Conservation (phyloP, 495 filamentous ascomycete genomes). For the Schizothecium vesticola region DNA sequence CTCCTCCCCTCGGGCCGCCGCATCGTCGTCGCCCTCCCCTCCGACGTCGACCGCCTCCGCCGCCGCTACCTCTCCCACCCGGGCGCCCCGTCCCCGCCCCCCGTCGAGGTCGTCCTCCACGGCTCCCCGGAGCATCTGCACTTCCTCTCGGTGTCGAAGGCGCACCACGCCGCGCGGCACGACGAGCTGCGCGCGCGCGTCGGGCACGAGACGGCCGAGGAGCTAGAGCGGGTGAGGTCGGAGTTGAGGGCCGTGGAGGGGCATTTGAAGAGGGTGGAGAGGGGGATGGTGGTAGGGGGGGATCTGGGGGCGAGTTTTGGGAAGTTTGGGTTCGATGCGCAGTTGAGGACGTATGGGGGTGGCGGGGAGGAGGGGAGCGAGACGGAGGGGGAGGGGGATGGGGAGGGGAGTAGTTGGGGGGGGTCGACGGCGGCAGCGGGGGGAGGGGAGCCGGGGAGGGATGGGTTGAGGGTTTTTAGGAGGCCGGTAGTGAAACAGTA, state of each 20-base stretch:
- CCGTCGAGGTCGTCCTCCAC: slow-evolving; percentile 48
- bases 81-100: slow-evolving; percentile 21
- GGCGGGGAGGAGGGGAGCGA: slow-evolving; percentile 6
- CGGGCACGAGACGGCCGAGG: slow-evolving; percentile 41
- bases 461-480: slow-evolving; percentile 46
- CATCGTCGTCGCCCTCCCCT: slow-evolving; percentile 50
- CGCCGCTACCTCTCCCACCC: slow-evolving; percentile 29
- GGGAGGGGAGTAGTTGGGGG: not conserved
- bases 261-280: slow-evolving; percentile 47
- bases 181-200: slow-evolving; percentile 39
- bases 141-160: slow-evolving; percentile 42
- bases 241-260: slow-evolving; percentile 44
- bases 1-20: slow-evolving; percentile 48
- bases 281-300: slow-evolving; percentile 38
- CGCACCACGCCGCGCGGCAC: slow-evolving; percentile 43
- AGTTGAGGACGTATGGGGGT: slow-evolving; percentile 41
- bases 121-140: slow-evolving; percentile 52
- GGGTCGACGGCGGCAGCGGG: slow-evolving; percentile 26
- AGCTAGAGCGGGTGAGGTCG: slow-evolving; percentile 45
- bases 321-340: slow-evolving; percentile 54
- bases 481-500: slow-evolving; percentile 55
- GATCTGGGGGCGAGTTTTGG: slow-evolving; percentile 50
- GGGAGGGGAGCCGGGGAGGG: slow-evolving; percentile 36
- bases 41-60: slow-evolving; percentile 42
- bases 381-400: not conserved